Percentiles rank a stretch among this genome's conserved stretches.
phyloP scores from a whole-genome alignment of 192 early-diverging fungal genomes.

The Coemansia sp. region DNA sequence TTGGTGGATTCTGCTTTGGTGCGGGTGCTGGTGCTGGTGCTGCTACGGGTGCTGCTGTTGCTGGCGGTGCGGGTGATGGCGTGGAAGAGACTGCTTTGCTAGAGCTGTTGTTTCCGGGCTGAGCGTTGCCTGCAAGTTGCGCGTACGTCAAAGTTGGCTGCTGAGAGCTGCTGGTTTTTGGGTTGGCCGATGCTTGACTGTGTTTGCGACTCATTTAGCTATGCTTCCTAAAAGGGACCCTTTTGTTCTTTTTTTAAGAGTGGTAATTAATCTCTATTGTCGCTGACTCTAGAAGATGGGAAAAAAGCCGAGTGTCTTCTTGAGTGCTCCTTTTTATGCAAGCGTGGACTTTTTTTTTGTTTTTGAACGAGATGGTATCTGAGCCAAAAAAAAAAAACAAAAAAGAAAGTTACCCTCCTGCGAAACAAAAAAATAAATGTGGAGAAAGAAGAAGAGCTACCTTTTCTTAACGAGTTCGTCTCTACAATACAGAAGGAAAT shows the following conservation, averaged over 20 bases:
- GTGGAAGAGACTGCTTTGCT: slow-evolving; percentile 9
- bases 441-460: slow-evolving; percentile 5
- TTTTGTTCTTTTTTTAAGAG: background rate
- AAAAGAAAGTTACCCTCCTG: background rate
- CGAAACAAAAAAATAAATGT: background rate
- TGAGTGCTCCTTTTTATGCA: background rate
- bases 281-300: background rate
- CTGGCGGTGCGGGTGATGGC: slow-evolving; percentile 22
- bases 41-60: slow-evolving; percentile 12
- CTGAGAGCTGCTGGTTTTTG: slow-evolving; percentile 51
- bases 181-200: slow-evolving; percentile 40
- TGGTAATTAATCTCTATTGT: background rate
- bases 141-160: slow-evolving; percentile 45
- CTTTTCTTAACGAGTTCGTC: slow-evolving; percentile 29
- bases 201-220: slow-evolving; percentile 53
- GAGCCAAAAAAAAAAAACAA: slow-evolving; percentile 2
- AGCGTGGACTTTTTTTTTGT: slow-evolving; percentile 2
- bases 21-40: background rate
- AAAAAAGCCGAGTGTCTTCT: background rate
- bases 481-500: slow-evolving; percentile 21
- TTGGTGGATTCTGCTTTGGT: slow-evolving; percentile 3
- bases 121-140: slow-evolving; percentile 38
- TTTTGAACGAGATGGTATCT: background rate
- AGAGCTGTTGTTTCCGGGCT: slow-evolving; percentile 19
- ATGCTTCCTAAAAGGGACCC: slow-evolving; percentile 8